Evolutionary conservation across 2,329 filamentous ascomycete species (phyloP).

Genomic region (Colletotrichum chrysophilum): DNA sequence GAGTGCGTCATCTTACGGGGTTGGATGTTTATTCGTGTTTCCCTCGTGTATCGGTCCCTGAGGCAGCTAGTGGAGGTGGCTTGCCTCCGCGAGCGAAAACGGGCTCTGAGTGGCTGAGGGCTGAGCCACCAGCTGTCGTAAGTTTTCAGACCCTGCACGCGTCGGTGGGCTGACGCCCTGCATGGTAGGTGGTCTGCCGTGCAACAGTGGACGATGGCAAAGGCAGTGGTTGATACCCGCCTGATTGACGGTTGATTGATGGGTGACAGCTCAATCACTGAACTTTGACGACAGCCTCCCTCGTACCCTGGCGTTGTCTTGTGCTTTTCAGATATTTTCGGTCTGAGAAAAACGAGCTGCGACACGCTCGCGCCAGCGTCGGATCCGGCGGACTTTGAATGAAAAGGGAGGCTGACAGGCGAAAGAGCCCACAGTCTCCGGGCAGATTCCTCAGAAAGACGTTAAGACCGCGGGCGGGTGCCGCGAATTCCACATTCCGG

Average conservation of each 20-base stretch:
- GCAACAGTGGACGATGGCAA: neutral
- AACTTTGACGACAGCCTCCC: neutral
- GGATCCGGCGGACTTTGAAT: neutral
- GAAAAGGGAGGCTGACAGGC: neutral
- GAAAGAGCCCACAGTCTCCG: neutral
- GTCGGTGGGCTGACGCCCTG: neutral
- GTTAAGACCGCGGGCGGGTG: neutral
- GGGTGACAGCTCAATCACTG: neutral
- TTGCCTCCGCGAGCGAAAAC: neutral
- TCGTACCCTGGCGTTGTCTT: neutral
- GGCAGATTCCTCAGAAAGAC: neutral
- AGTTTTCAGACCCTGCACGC: conserved; percentile 7
- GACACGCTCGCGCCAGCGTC: neutral
- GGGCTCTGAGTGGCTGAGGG: conserved; percentile 4
- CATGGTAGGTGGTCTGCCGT: neutral
- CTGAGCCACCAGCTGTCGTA: conserved; percentile 19
- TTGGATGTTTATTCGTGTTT: conserved; percentile 6
- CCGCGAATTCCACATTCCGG: conserved; percentile 5
- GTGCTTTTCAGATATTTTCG: neutral
- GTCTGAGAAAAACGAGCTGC: neutral
- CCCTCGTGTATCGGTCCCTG: neutral
- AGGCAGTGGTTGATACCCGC: neutral
- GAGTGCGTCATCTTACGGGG: neutral
- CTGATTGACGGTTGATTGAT: neutral
- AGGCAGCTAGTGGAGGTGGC: neutral